Evolutionary conservation across 1,284 basidiomycete genomes (phyloP).

Genomic region (Puccinia horiana): DNA sequence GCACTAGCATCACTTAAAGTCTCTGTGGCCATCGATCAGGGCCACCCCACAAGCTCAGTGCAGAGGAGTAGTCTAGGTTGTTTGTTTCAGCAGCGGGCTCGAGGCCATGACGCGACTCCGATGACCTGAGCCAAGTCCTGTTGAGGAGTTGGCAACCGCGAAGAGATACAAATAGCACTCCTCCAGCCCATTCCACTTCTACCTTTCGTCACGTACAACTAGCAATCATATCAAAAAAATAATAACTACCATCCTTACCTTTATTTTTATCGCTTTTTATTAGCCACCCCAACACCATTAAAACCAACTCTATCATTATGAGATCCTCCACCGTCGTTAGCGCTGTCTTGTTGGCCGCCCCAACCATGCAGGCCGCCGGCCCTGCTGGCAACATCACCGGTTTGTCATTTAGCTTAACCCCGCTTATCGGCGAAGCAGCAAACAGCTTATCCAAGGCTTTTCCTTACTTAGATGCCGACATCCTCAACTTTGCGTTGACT

Average conservation of each 20-base stretch:
- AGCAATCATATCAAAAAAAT: neutral
- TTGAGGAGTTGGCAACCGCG: neutral
- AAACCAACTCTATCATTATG: slow-evolving; percentile 3
- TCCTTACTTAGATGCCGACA: slow-evolving; percentile 55
- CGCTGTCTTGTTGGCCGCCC: slow-evolving; percentile 16
- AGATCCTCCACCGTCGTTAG: slow-evolving; percentile 14
- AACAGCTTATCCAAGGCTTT: neutral
- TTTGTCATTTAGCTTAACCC: neutral
- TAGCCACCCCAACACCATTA: neutral
- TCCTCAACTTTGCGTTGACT: slow-evolving; percentile 68
- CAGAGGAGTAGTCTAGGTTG: neutral
- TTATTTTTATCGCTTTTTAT: neutral
- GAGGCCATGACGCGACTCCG: neutral
- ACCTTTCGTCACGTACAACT: neutral
- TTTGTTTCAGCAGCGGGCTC: neutral
- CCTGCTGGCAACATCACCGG: slow-evolving; percentile 4
- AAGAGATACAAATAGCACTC: neutral
- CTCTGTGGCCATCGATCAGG: neutral
- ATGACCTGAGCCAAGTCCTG: neutral
- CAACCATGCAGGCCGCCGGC: neutral
- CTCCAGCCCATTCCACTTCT: neutral
- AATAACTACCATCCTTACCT: neutral
- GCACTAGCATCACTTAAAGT: neutral
- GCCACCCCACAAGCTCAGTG: neutral
- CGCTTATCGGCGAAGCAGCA: neutral